phyloP scores from a whole-genome alignment of 2,329 filamentous ascomycete species.

The Onygena corvina region DNA sequence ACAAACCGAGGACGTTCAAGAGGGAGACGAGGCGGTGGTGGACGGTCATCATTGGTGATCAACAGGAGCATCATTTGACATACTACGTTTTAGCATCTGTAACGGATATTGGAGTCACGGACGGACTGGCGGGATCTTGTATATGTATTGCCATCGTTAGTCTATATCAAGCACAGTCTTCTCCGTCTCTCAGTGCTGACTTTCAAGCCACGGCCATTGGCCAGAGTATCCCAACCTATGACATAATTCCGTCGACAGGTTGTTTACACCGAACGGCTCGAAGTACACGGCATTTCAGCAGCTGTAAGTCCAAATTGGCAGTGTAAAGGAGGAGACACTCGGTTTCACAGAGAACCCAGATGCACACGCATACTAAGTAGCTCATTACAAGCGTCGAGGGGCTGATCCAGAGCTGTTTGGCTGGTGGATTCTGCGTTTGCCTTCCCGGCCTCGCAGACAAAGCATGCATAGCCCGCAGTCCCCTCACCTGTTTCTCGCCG shows the following conservation, averaged over 20 bases:
- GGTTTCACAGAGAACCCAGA: background rate
- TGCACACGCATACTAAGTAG: background rate
- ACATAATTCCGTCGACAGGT: background rate
- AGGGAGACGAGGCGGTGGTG: background rate
- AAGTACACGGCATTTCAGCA: no score
- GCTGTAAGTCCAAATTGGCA: background rate
- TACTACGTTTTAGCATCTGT: background rate
- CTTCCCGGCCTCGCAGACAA: background rate
- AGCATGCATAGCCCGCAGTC: background rate
- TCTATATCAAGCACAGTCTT: no score
- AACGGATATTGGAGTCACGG: background rate
- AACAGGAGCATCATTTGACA: constrained; percentile 1
- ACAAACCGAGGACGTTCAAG: background rate
- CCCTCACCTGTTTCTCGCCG: constrained; percentile 1
- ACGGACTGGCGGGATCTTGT: background rate
- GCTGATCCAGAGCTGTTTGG: background rate
- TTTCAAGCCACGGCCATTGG: background rate
- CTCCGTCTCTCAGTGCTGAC: no score
- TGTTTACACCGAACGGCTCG: background rate
- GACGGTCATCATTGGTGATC: background rate
- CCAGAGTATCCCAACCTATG: background rate
- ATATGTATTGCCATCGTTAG: no score
- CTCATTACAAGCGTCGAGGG: background rate
- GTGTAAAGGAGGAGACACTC: background rate
- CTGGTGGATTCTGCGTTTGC: background rate